Evolutionary conservation across 345 rosid genomes (phyloP).

Genomic region (Cochlearia excelsa): DNA sequence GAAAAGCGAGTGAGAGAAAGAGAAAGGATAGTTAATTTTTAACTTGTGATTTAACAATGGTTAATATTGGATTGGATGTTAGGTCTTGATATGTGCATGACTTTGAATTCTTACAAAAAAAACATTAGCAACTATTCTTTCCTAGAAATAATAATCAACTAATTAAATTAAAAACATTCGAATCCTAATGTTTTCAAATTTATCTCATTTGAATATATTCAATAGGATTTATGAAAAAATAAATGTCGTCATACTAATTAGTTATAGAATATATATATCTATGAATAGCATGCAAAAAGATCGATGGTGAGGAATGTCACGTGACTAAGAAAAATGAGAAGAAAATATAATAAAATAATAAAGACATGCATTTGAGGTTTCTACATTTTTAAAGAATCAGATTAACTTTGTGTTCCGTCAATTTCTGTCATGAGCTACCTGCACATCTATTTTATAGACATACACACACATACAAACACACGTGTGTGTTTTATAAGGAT

Average conservation of each 20-base stretch:
- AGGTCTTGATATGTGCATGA: slow-evolving; percentile 38
- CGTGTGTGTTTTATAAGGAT: too few species aligned
- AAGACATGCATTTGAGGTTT: slow-evolving; percentile 56
- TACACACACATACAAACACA: background rate
- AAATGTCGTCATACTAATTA: too few species aligned
- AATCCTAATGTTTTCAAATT: slow-evolving; percentile 4
- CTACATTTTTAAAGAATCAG: slow-evolving; percentile 25
- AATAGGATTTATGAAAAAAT: background rate
- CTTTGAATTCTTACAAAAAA: slow-evolving; percentile 6
- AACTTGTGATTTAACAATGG: slow-evolving; percentile 30
- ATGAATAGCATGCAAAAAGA: slow-evolving; percentile 31
- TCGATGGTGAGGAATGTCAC: slow-evolving; percentile 40
- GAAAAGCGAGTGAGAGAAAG: slow-evolving; percentile 38
- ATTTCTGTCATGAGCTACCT: slow-evolving; percentile 46
- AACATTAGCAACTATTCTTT: slow-evolving; percentile 19
- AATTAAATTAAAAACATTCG: background rate
- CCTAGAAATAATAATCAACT: background rate
- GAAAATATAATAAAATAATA: slow-evolving; percentile 43
- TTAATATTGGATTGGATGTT: slow-evolving; percentile 33
- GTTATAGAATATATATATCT: too few species aligned
- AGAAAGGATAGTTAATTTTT: slow-evolving; percentile 23
- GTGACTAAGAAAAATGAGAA: slow-evolving; percentile 26
- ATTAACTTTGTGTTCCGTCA: slow-evolving; percentile 45
- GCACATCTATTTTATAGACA: slow-evolving; percentile 12
- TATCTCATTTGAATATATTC: background rate